Evolutionary conservation across 192 early-diverging fungal species (phyloP), one percentile per base, ranked within the genome.

Genomic region (Backusella mclennaniae): DNA sequence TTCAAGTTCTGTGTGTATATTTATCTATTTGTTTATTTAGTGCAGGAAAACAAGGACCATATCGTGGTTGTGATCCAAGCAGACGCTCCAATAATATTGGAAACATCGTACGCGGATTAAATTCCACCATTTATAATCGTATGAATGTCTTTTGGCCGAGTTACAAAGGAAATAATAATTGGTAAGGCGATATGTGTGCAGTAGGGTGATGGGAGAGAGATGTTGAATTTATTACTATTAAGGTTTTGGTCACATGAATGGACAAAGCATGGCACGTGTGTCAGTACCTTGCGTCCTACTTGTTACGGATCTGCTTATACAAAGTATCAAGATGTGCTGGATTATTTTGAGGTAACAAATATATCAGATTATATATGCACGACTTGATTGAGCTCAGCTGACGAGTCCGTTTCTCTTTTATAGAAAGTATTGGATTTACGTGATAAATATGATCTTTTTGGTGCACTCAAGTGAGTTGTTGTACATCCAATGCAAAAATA

Each of bases 151-250:
- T 79, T 38, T 86, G 83, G 83, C 81, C 83, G 35, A 91, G 89
- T 4, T 91, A 90, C 77, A 91, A 90, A 73, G 92, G 90, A 35
- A 87, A 92, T 83, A 90, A 94, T 83, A 89, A 94, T 83, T 82
- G 80, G 80, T 82, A 78, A 26, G 17, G 19, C 17, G 46, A n/a
- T 6, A 49, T 49, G 6, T 7, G 42, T 17, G 53, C 19, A 21
- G 9, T 17, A 21, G n/a, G 8, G 19, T 56, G 6, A 53, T n/a
- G 17, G 49, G 17, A 21, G 11, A 63, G 56, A 29, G 9, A 26
- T 11, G 3, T 29, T 63, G 12, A 29, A 63, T 14, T 71, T 53
- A 29, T 66, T 23, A 12, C 29, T 52, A 71, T 72, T 52, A 38
- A 72, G 76, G 56, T 84, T 84, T 49, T 86, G 86, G 86, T 78